phyloP scores from a whole-genome alignment of 495 filamentous ascomycete genomes.

The Penicillium psychrofluorescens region DNA sequence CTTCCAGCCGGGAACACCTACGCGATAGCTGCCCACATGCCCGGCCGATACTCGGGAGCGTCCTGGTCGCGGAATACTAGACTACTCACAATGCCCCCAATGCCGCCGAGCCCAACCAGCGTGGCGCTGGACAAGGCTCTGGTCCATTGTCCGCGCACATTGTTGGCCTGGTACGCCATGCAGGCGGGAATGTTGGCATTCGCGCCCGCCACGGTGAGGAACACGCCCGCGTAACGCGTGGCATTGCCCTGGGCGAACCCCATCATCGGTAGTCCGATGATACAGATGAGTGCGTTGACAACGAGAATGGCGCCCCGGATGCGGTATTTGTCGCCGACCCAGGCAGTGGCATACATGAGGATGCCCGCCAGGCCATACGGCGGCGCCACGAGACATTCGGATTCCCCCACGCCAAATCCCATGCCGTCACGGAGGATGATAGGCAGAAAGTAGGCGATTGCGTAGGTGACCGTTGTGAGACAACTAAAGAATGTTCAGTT shows the following conservation, averaged over 20 bases:
- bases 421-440: conserved; percentile 53
- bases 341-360: conserved; percentile 48
- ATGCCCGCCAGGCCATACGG: conserved; percentile 55
- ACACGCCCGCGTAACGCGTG: conserved; percentile 57
- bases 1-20: conserved; percentile 12
- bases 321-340: conserved; percentile 49
- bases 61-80: conserved; percentile 53
- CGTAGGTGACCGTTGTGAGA: conserved; percentile 53
- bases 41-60: conserved; percentile 48
- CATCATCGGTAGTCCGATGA: conserved; percentile 47
- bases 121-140: conserved; percentile 53
- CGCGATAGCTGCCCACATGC: conserved; percentile 43
- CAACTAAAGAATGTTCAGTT: conserved; percentile 17
- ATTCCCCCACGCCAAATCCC: conserved; percentile 45
- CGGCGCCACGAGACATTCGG: conserved; percentile 59
- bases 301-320: conserved; percentile 51
- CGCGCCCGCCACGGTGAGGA: conserved; percentile 50
- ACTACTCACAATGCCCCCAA: conserved; percentile 54
- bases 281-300: conserved; percentile 43
- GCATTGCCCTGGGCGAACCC: conserved; percentile 42
- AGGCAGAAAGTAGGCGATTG: conserved; percentile 62
- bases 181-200: conserved; percentile 55
- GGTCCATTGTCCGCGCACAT: conserved; percentile 61
- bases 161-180: conserved; percentile 60
- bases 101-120: conserved; percentile 45